phyloP scores from a whole-genome alignment of 2,329 filamentous ascomycete genomes.

The Ophiosphaerella herpotricha region DNA sequence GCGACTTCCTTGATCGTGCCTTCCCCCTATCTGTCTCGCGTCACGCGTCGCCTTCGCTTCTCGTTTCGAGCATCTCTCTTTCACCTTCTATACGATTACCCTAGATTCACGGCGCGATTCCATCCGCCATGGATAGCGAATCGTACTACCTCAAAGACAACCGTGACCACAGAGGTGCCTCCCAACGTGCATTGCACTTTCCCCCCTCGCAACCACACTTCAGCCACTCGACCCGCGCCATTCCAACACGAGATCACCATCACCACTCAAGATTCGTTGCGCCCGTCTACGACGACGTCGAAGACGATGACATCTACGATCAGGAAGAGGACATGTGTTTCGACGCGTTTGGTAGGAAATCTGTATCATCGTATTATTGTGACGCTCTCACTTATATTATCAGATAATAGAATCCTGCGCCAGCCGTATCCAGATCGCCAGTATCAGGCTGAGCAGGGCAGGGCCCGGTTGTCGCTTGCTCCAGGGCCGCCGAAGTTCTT shows the following conservation, averaged over 20 bases:
- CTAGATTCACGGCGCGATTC: background rate
- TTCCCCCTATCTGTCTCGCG: slow-evolving; percentile 17
- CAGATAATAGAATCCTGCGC: slow-evolving; percentile 45
- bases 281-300: slow-evolving; percentile 21
- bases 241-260: slow-evolving; percentile 30
- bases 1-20: slow-evolving; percentile 27
- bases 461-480: slow-evolving; percentile 45
- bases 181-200: slow-evolving; percentile 12
- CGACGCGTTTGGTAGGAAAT: slow-evolving; percentile 55
- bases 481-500: slow-evolving; percentile 22
- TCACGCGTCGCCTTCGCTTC: background rate
- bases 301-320: slow-evolving; percentile 29
- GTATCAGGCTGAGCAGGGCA: slow-evolving; percentile 40
- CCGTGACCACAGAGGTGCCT: slow-evolving; percentile 5
- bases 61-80: background rate
- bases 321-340: slow-evolving; percentile 29
- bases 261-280: slow-evolving; percentile 14
- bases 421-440: slow-evolving; percentile 40
- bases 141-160: slow-evolving; percentile 13
- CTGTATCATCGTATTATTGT: background rate
- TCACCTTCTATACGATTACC: background rate
- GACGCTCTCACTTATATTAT: background rate
- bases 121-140: slow-evolving; percentile 22
- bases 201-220: slow-evolving; percentile 18
- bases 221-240: slow-evolving; percentile 8